Percentiles rank a stretch among this genome's conserved stretches.
Evolutionary conservation across 2,329 filamentous ascomycete species (phyloP).

Genomic region (Trichoderma polysporum): DNA sequence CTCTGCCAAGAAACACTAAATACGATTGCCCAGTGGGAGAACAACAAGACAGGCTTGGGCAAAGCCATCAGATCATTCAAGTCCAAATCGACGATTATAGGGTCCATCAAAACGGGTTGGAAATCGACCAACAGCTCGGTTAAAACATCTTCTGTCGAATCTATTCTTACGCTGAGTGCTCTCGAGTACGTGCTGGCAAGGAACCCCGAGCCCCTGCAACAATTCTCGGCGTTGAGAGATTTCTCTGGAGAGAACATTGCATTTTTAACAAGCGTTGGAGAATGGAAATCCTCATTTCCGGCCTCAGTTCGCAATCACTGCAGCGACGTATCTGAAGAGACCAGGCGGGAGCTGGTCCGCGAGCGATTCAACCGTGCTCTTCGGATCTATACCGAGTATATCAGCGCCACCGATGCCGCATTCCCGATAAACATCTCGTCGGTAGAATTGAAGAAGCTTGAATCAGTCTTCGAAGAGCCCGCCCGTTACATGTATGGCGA

Average conservation of each 20-base stretch:
- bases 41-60: constrained; percentile 33
- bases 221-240: constrained; percentile 64
- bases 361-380: constrained; percentile 58
- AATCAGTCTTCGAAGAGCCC: constrained; percentile 54
- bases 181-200: constrained; percentile 60
- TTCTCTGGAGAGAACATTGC: constrained; percentile 72
- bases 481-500: constrained; percentile 45
- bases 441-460: constrained; percentile 49
- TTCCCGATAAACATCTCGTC: constrained; percentile 66
- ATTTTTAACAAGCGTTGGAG: constrained; percentile 58
- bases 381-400: constrained; percentile 60
- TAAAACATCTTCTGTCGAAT: constrained; percentile 35
- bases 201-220: constrained; percentile 59
- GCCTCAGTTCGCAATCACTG: constrained; percentile 24
- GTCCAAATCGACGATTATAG: constrained; percentile 28
- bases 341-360: constrained; percentile 35
- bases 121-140: constrained; percentile 38
- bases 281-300: constrained; percentile 51
- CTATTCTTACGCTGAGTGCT: constrained; percentile 58
- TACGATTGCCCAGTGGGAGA: constrained; percentile 46
- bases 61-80: constrained; percentile 24
- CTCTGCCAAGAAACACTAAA: constrained; percentile 45
- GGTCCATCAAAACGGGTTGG: constrained; percentile 31
- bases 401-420: constrained; percentile 58
- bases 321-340: constrained; percentile 20